Percentiles rank a stretch among this genome's conserved stretches.
These are phyloP conservation scores for Eimeria tenella DNA, from an alignment of 169 alveolate genomes.

Conservation along the genomic window DNA sequence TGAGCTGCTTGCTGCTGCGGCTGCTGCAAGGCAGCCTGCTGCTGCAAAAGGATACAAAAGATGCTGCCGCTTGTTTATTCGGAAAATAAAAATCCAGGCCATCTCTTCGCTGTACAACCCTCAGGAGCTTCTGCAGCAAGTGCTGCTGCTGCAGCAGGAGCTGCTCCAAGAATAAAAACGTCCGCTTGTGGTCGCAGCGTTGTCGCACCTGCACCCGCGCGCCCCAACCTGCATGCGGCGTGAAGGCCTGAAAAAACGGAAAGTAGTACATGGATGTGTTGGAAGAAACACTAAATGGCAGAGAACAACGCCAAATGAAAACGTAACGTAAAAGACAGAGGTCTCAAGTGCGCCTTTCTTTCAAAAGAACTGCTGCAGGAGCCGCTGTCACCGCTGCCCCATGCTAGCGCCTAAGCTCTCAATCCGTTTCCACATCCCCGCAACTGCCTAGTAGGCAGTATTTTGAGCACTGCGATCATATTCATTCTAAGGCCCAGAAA, in stretches of 20 bases:
- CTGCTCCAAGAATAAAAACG: slow-evolving; percentile 97
- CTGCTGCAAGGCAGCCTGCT: slow-evolving; percentile 68
- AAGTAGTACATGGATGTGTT: background rate
- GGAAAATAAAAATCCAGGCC: slow-evolving; percentile 98
- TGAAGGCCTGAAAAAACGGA: slow-evolving; percentile 84
- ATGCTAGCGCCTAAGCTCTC: too few species aligned
- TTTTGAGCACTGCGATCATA: too few species aligned
- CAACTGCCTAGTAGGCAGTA: too few species aligned
- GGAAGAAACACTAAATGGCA: background rate
- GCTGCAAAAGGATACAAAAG: slow-evolving; percentile 96
- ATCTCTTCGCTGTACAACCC: slow-evolving; percentile 95
- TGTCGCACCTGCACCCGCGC: slow-evolving; percentile 96
- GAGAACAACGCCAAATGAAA: background rate
- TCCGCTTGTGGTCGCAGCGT: slow-evolving; percentile 97
- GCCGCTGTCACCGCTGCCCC: too few species aligned
- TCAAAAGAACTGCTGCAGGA: too few species aligned
- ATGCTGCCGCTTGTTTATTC: slow-evolving; percentile 95
- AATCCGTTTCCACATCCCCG: too few species aligned
- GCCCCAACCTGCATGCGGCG: slow-evolving; percentile 99
- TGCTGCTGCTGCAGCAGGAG: slow-evolving; percentile 93
- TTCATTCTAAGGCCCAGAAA: too few species aligned
- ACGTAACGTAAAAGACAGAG: background rate
- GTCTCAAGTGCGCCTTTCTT: background rate
- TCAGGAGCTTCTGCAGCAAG: slow-evolving; percentile 84
- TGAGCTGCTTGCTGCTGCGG: slow-evolving; percentile 48